Evolutionary conservation across 2,329 filamentous ascomycete genomes (phyloP).

Genomic region (Chaetothyriales sp.): DNA sequence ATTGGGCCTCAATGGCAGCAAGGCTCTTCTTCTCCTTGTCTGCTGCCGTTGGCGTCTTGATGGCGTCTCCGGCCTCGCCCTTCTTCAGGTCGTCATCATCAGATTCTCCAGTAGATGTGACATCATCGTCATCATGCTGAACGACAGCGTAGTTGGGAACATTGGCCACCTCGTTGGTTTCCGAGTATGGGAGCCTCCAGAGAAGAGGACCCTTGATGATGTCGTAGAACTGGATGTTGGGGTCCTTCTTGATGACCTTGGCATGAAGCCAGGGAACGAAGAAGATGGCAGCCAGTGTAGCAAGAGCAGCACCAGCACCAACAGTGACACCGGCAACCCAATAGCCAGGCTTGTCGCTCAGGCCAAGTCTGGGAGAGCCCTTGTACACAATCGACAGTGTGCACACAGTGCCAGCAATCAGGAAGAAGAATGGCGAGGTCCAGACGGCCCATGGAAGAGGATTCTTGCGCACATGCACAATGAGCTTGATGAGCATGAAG

Average conservation of each 20-base stretch:
- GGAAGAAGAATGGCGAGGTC: conserved; percentile 61
- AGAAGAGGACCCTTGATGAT: conserved; percentile 49
- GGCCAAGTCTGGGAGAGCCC: conserved; percentile 53
- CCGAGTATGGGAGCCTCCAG: conserved; percentile 42
- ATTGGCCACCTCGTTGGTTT: conserved; percentile 37
- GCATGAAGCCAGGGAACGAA: conserved; percentile 57
- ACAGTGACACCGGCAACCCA: conserved; percentile 53
- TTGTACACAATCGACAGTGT: conserved; percentile 66
- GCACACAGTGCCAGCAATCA: conserved; percentile 58
- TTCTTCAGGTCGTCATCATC: conserved; percentile 9
- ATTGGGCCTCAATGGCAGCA: conserved; percentile 4
- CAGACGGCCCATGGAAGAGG: conserved; percentile 59
- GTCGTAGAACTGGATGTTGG: conserved; percentile 48
- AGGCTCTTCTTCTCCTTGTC: conserved; percentile 28
- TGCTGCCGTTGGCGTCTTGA: not conserved
- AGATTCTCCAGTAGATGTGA: conserved; percentile 24
- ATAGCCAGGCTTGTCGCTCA: conserved; percentile 51
- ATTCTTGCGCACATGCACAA: conserved; percentile 57
- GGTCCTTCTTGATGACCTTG: conserved; percentile 54
- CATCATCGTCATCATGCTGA: conserved; percentile 45
- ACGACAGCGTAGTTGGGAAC: conserved; percentile 67
- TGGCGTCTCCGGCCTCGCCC: not conserved
- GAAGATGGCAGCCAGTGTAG: conserved; percentile 47
- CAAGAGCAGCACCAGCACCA: conserved; percentile 47
- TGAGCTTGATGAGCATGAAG: conserved; percentile 56